Base-by-base conservation (phyloP, 2,329 filamentous ascomycete species). In the Hymenoscyphus fraxineus region DNA sequence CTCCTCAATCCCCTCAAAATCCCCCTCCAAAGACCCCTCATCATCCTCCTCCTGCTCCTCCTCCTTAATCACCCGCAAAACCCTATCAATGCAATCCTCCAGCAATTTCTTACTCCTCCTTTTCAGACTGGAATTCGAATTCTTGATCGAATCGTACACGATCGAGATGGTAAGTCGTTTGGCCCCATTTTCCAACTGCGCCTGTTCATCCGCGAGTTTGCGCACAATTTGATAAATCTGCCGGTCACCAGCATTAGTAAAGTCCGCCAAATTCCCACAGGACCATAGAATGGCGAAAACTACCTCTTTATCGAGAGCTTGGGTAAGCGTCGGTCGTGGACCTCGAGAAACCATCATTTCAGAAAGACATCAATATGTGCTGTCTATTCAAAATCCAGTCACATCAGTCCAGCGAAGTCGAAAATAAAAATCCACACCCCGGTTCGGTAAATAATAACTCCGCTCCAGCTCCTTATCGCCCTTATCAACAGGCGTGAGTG, bases 111-210 rank as follows among this genome's bases (percentile, higher is more conserved):
- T 96, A 47, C 92, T 92, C 69, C 90, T 87, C 27, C 95, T 83
- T 67, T 91, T 92, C 27, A 98, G 78, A 70, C 90, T 93, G 0
- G 93, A 96, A 75, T 97, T 97, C 15, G 93, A 97, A 60, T 82
- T 80, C 71, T 93, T 91, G 67, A 98, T 92, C 65, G 85, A 86
- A 47, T 93, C 88, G 75, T 95, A 97, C 1, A 96, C 84, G 1
- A 80, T 77, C 2, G 82, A 77, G 3, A 89, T 80, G 1, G 85
- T 87, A 6, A 90, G 78, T 61, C 80, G 81, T 7, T 81, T 78
- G n/a, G 64, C 40, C 19, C 76, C 76, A 63, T 80, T 80, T 58
- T 82, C 82, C n/a, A 78, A 77, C 68, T 83, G 76, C 58, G 82
- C 78, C 60, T 85, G 84, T 60, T 88, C 85, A 65, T 92, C 89